Evolutionary conservation across 768 basidiomycete species (phyloP), one percentile per base, ranked within the genome.

Genomic region (Xerocomellus chrysenteron): DNA sequence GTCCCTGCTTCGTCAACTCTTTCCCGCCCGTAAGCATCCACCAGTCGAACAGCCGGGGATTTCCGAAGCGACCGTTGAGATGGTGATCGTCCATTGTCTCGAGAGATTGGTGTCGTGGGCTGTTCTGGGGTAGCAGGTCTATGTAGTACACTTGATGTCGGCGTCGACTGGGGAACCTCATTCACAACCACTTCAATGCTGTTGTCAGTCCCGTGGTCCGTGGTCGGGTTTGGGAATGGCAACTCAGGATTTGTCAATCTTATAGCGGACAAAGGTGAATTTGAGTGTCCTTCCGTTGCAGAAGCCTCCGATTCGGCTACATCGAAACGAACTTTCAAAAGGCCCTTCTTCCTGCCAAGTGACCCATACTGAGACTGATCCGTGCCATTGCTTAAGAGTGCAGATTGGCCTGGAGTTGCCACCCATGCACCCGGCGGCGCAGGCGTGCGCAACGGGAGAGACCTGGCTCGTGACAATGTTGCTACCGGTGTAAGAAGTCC

Each of bases 251-350:
- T 65, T 45, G 45, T 43, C 55, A 68, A 48, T 49, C 60, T 60
- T 43, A 71, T 64, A 14, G 70, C 68, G 17, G 69, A 58, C 33
- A 73, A 43, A 14, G 70, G 71, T 16, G 72, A 59, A 51, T 50
- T 57, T 17, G 62, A 41, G 19, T 54, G 69, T 32, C 64, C 68
- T 54, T 71, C 70, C 36, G 65, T 65, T 40, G 66, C 59, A 51
- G 73, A 74, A 36, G 67, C 52, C 49, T 73, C 68, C 67, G 72
- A 61, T 62, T 74, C 67, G 40, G 61, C 71, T 28, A 78, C 75
- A 59, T 90, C 83, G 62, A 92, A 92, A 41, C 90, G 84, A 52
- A 92, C 90, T 67, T 87, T 88, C 58, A 85, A 68, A 26, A 84
- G 74, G 57, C 82, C 84, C 67, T 83, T 88, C 62, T 79, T 71